Evolutionary conservation across 306 rosid species (phyloP).

Genomic region (Ceratonia siliqua): DNA sequence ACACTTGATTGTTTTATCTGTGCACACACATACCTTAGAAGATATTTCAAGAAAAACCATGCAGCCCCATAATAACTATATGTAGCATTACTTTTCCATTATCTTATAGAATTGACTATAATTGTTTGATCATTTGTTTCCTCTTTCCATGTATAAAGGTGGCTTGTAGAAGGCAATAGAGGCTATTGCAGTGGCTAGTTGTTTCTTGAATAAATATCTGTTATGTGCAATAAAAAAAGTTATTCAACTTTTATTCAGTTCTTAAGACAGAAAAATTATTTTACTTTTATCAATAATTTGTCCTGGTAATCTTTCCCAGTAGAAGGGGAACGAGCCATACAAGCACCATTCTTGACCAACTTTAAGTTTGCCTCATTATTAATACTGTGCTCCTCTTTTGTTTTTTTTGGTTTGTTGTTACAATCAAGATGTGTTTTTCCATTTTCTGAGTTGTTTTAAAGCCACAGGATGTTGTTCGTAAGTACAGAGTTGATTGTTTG

Average conservation of each 20-base stretch:
- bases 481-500: neutral
- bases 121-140: neutral
- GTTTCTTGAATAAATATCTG: neutral
- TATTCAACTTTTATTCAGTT: neutral
- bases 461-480: neutral
- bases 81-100: neutral
- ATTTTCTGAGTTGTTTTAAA: neutral
- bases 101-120: neutral
- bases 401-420: neutral
- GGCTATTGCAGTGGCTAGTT: constrained; percentile 3
- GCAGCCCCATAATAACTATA: neutral
- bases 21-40: neutral
- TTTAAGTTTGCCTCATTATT: neutral
- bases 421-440: neutral
- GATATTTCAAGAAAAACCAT: neutral
- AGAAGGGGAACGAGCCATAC: neutral
- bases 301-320: neutral
- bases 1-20: neutral
- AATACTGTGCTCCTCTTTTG: neutral
- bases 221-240: neutral
- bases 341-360: neutral
- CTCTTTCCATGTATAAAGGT: neutral
- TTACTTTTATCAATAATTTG: neutral
- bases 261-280: too few relatives aligned
- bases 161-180: constrained; percentile 2